These are phyloP conservation scores for Aureobasidium sp. DNA, from an alignment of 2,329 filamentous ascomycete genomes.

Conservation along the genomic window DNA sequence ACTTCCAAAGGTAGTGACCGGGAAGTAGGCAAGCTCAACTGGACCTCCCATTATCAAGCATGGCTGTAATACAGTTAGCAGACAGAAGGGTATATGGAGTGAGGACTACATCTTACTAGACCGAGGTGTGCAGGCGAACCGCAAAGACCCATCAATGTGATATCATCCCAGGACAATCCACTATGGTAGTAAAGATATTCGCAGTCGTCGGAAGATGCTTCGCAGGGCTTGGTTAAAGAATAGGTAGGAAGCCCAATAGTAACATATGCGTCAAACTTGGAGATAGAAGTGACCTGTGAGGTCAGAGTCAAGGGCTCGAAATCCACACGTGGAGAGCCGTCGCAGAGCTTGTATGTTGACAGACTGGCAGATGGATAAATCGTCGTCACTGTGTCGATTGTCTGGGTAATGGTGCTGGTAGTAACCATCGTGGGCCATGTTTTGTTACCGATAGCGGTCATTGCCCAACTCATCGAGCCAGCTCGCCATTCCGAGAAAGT, in stretches of 20 bases:
- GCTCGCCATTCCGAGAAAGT: background rate
- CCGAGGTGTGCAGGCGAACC: constrained; percentile 15
- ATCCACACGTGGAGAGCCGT: constrained; percentile 20
- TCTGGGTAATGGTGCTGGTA: constrained; percentile 1
- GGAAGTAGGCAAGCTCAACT: constrained; percentile 21
- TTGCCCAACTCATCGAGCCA: background rate
- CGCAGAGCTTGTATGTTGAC: constrained; percentile 20
- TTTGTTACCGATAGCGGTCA: background rate
- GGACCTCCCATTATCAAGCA: constrained; percentile 22
- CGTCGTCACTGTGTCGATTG: background rate
- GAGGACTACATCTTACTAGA: background rate
- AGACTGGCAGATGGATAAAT: constrained; percentile 2
- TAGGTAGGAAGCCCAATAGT: constrained; percentile 10
- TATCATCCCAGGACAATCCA: constrained; percentile 12
- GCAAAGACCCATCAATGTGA: constrained; percentile 14
- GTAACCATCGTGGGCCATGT: background rate
- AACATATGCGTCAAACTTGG: background rate
- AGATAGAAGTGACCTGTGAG: constrained; percentile 5
- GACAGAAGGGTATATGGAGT: background rate
- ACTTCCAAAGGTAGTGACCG: constrained; percentile 15
- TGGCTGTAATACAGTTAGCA: background rate
- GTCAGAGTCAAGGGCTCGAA: constrained; percentile 15
- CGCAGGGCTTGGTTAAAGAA: constrained; percentile 16
- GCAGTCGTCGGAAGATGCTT: constrained; percentile 15
- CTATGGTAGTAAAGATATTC: constrained; percentile 16